A percentile compares a stretch with the other conserved stretches of the same genome.
Evolutionary conservation across 2,329 filamentous ascomycete species (phyloP).

Genomic region (Alternaria ethzedia): DNA sequence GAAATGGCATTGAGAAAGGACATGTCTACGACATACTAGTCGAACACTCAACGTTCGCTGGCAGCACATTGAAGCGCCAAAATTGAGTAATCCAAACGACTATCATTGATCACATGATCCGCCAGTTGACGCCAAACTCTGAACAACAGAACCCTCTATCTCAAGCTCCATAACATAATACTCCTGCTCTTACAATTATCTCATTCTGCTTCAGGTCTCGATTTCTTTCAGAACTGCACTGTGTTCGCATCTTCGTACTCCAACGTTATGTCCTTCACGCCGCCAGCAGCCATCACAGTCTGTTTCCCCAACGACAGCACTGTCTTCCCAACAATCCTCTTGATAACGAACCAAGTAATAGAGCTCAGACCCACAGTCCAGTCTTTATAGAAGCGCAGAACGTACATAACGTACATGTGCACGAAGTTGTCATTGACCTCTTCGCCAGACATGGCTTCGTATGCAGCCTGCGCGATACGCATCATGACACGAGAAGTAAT

Average conservation of each 20-base stretch:
- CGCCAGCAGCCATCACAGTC: background rate
- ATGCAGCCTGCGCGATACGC: background rate
- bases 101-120: background rate
- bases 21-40: background rate
- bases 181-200: background rate
- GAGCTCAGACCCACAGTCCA: background rate
- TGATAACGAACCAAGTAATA: background rate
- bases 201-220: background rate
- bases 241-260: background rate
- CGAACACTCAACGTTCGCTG: background rate
- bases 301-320: background rate
- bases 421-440: background rate
- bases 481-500: background rate
- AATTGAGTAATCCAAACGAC: background rate
- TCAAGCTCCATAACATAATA: accelerated
- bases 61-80: background rate
- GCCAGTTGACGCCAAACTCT: background rate
- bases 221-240: background rate
- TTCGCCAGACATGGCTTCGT: background rate
- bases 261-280: background rate
- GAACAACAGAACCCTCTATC: background rate
- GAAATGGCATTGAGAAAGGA: background rate
- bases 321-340: background rate
- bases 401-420: background rate
- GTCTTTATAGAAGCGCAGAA: background rate